Conservation (phyloP, 2,329 filamentous ascomycete species). For the Beauveria pseudobassiana region DNA sequence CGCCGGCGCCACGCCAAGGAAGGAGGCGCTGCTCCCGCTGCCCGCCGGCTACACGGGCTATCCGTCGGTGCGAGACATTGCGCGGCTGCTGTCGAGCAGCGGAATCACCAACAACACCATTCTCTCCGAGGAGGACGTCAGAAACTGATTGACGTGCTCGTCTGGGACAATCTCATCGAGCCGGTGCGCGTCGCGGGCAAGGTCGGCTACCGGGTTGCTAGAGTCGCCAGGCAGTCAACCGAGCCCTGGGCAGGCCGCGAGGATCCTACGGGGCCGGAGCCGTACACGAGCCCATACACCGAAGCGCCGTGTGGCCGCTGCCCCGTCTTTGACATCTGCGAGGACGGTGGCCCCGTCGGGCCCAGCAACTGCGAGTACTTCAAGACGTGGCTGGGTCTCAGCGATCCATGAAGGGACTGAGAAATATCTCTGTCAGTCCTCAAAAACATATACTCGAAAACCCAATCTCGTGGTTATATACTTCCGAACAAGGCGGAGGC, state of each 20-base stretch:
- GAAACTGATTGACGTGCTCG: slow-evolving; percentile 79
- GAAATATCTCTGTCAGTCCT: not conserved
- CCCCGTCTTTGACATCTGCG: slow-evolving; percentile 88
- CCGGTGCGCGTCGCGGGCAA: slow-evolving; percentile 42
- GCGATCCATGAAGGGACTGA: slow-evolving; percentile 15
- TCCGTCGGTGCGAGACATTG: slow-evolving; percentile 73
- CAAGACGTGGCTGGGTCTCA: slow-evolving; percentile 65
- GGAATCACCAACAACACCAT: slow-evolving; percentile 67
- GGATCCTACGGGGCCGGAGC: slow-evolving; percentile 31
- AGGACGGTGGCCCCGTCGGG: slow-evolving; percentile 83
- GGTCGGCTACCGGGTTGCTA: slow-evolving; percentile 46
- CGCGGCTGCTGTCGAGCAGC: slow-evolving; percentile 60
- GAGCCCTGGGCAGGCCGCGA: slow-evolving; percentile 34
- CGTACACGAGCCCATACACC: slow-evolving; percentile 64
- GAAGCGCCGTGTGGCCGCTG: slow-evolving; percentile 88
- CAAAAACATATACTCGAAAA: not conserved
- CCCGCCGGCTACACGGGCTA: slow-evolving; percentile 68
- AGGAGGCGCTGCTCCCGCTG: slow-evolving; percentile 41
- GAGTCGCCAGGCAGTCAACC: slow-evolving; percentile 38
- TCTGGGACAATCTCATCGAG: slow-evolving; percentile 81
- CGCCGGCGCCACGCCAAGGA: slow-evolving; percentile 19
- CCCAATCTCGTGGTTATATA: not conserved
- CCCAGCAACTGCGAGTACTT: slow-evolving; percentile 91
- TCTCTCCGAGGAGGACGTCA: slow-evolving; percentile 66
- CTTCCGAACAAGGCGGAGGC: not conserved